Conservation (phyloP, 768 basidiomycete species). For the Paxillus rubicundulus region DNA sequence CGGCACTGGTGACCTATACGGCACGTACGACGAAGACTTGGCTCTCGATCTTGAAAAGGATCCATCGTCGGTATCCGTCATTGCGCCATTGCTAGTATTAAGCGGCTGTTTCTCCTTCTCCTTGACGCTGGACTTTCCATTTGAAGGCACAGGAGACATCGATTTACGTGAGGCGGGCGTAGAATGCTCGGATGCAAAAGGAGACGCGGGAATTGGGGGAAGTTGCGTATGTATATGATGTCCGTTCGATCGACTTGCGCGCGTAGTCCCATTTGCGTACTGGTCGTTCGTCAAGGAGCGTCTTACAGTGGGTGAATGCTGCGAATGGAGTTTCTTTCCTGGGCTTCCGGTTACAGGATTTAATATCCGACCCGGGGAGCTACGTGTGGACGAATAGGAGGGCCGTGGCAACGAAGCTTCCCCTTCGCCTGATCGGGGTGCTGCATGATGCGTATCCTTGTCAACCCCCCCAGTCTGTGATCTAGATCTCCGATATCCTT, state of each 20-base stretch:
- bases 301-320: constrained; percentile 25
- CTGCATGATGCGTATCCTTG: constrained; percentile 32
- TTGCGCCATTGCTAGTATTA: constrained; percentile 25
- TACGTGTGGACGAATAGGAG: constrained; percentile 33
- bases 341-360: constrained; percentile 20
- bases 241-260: constrained; percentile 35
- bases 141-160: constrained; percentile 29
- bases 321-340: constrained; percentile 23
- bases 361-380: constrained; percentile 32
- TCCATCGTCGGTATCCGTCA: constrained; percentile 34
- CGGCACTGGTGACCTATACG: constrained; percentile 54
- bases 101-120: constrained; percentile 34
- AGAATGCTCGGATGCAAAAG: constrained; percentile 61
- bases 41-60: constrained; percentile 46
- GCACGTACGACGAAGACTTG: constrained; percentile 55
- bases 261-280: constrained; percentile 25
- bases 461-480: constrained; percentile 35
- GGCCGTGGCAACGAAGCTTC: constrained; percentile 29
- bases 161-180: constrained; percentile 53
- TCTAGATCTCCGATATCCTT: constrained; percentile 33
- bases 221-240: constrained; percentile 40
- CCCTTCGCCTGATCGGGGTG: constrained; percentile 23
- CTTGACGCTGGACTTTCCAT: constrained; percentile 32
- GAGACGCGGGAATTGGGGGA: constrained; percentile 68
- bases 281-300: constrained; percentile 34